These are phyloP conservation scores for Coemansia reversa DNA, from an alignment of 192 early-diverging fungal genomes.

Conservation along the genomic window DNA sequence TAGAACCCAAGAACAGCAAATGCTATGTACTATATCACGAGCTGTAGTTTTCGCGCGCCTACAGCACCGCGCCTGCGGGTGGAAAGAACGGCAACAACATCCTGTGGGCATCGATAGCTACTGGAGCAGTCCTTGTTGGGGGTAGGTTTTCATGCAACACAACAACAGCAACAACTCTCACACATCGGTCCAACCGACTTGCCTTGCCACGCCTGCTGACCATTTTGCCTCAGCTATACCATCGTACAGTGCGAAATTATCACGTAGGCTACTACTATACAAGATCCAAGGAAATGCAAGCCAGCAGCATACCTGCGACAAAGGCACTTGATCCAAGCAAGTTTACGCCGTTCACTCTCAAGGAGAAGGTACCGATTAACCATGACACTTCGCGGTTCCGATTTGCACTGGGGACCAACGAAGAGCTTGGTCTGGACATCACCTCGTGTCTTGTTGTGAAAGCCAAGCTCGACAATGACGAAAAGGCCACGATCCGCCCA, in stretches of 20 bases:
- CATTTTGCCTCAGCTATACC: not conserved
- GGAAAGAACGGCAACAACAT: slow-evolving; percentile 27
- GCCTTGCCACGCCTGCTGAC: not conserved
- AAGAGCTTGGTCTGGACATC: slow-evolving; percentile 66
- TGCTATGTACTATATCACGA: not conserved
- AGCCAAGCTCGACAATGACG: slow-evolving; percentile 56
- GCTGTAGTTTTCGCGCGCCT: slow-evolving; percentile 43
- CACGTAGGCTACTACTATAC: slow-evolving; percentile 51
- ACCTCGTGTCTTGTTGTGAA: slow-evolving; percentile 83
- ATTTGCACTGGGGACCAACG: slow-evolving; percentile 67
- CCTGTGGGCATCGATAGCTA: slow-evolving; percentile 46
- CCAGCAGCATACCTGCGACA: slow-evolving; percentile 8
- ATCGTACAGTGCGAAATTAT: not conserved
- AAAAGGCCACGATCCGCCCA: slow-evolving; percentile 71
- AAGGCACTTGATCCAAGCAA: slow-evolving; percentile 44
- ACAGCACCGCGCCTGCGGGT: slow-evolving; percentile 37
- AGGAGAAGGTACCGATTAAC: slow-evolving; percentile 60
- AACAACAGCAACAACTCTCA: not conserved
- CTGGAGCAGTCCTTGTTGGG: slow-evolving; percentile 46
- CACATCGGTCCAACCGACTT: not conserved
- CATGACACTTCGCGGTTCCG: slow-evolving; percentile 68
- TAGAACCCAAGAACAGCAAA: no score
- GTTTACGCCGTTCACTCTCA: slow-evolving; percentile 50
- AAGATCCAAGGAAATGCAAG: slow-evolving; percentile 23
- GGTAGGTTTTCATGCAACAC: slow-evolving; percentile 27